Evolutionary conservation across 345 rosid genomes (phyloP), one percentile per base, ranked within the genome.

Genomic region (Melastoma malabathricum): DNA sequence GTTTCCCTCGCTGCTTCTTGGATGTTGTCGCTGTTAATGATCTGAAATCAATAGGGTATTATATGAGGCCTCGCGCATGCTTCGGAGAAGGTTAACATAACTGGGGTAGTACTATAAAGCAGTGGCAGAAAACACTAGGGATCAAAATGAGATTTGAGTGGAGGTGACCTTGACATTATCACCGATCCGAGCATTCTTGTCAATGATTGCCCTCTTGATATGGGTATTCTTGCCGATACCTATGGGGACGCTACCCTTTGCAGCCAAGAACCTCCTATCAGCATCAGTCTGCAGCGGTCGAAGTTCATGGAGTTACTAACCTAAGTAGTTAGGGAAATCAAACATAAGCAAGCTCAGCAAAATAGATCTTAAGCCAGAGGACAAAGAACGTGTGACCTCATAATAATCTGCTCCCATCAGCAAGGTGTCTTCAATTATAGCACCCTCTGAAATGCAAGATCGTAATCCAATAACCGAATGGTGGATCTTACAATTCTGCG

Each of bases 401-500:
- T 87, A 89, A 66, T 89, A 89, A 59, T 89, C 94, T 55, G 97
- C 97, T 58, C 97, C 97, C 95, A 89, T 89, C 66, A 89, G 62
- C 48, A 89, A 63, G 13, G 94, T 75, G 58, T 86, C 97, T 69
- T 89, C 97, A 54, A 89, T 78, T 72, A 86, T 76, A 20, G 97
- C 94, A 64, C 97, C 97, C 65, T 81, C 95, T 13, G 95, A 86
- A 62, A 89, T 83, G 78, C 95, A 89, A 50, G 97, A 86, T 29
- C 94, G 84, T 45, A 89, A 95, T 53, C 97, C 97, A 68, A 89
- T 76, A 38, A 89, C 95, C 3, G 94, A 89, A 69, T 89, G 97
- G 64, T 83, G 94, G 67, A 89, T 89, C 59, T 83, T 86, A 60
- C 95, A 89, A 68, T 89, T 86, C 97, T 89, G 68, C 45, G 59